phyloP scores from a whole-genome alignment of 2,329 filamentous ascomycete species.

The Pseudopyricularia cyperi region DNA sequence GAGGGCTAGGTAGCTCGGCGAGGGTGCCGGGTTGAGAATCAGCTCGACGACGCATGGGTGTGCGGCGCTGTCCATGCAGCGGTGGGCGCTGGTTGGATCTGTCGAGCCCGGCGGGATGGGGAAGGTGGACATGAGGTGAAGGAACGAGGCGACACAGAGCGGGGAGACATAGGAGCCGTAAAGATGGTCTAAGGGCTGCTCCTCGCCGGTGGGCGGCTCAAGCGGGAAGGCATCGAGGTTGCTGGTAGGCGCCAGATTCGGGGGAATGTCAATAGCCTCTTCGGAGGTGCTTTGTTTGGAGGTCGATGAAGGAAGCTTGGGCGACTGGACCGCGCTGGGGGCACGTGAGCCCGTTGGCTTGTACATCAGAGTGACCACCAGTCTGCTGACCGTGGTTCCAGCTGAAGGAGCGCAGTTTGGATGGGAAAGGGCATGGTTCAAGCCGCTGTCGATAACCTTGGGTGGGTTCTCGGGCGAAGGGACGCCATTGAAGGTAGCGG shows the following conservation, averaged over 20 bases:
- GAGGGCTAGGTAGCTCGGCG: slow-evolving; percentile 50
- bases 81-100: slow-evolving; percentile 46
- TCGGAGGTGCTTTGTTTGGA: background rate
- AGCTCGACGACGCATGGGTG: slow-evolving; percentile 55
- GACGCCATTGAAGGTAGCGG: slow-evolving; percentile 39
- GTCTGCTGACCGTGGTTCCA: slow-evolving; percentile 28
- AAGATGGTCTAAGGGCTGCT: slow-evolving; percentile 49
- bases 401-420: slow-evolving; percentile 44
- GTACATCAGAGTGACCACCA: slow-evolving; percentile 54
- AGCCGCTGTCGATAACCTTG: slow-evolving; percentile 46
- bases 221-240: slow-evolving; percentile 46
- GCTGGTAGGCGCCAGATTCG: slow-evolving; percentile 46
- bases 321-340: slow-evolving; percentile 20
- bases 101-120: slow-evolving; percentile 37
- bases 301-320: slow-evolving; percentile 17
- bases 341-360: slow-evolving; percentile 21
- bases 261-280: slow-evolving; percentile 27
- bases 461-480: slow-evolving; percentile 46
- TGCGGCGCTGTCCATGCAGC: slow-evolving; percentile 47
- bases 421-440: slow-evolving; percentile 50
- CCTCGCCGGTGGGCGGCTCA: slow-evolving; percentile 41
- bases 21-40: slow-evolving; percentile 46
- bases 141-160: slow-evolving; percentile 51
- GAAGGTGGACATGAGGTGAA: slow-evolving; percentile 52
- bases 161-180: slow-evolving; percentile 55